phyloP scores from a whole-genome alignment of 192 early-diverging fungal species.

The Umbelopsis vinacea region DNA sequence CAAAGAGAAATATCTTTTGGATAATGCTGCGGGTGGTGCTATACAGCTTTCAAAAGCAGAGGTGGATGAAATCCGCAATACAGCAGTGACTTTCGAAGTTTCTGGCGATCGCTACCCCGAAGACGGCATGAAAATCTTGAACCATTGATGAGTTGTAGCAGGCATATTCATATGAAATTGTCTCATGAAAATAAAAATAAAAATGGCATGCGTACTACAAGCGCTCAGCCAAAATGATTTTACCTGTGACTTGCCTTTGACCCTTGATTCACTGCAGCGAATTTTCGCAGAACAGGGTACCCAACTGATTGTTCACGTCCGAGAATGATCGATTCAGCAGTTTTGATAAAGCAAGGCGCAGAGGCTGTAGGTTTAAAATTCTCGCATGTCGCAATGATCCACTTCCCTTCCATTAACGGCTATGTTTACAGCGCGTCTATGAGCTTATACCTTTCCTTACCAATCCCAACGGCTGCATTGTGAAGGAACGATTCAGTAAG shows the following conservation, averaged over 20 bases:
- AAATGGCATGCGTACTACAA: too few species aligned
- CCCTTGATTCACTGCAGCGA: background rate
- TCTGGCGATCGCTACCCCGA: conserved; percentile 33
- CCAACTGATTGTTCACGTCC: background rate
- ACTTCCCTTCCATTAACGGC: background rate
- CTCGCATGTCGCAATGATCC: too few species aligned
- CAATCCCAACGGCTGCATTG: conserved; percentile 61
- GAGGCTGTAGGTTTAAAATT: conserved; percentile 69
- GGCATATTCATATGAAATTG: background rate
- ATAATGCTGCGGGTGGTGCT: conserved; percentile 40
- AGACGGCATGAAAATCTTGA: background rate
- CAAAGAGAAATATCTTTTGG: conserved; percentile 47
- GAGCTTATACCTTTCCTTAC: conserved; percentile 65
- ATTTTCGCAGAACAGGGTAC: background rate
- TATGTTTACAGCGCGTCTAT: conserved; percentile 67
- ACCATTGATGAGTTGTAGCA: background rate
- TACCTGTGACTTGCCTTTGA: background rate
- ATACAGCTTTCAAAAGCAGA: conserved; percentile 41
- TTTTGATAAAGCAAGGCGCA: conserved; percentile 84
- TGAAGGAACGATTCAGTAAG: conserved; percentile 95
- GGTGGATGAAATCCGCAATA: conserved; percentile 30
- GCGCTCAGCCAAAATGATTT: too few species aligned
- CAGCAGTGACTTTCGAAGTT: conserved; percentile 39
- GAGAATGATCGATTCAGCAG: conserved; percentile 48
- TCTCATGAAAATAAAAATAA: too few species aligned